Conservation (phyloP, 2,329 filamentous ascomycete species). For the Pyrenophora graminea region DNA sequence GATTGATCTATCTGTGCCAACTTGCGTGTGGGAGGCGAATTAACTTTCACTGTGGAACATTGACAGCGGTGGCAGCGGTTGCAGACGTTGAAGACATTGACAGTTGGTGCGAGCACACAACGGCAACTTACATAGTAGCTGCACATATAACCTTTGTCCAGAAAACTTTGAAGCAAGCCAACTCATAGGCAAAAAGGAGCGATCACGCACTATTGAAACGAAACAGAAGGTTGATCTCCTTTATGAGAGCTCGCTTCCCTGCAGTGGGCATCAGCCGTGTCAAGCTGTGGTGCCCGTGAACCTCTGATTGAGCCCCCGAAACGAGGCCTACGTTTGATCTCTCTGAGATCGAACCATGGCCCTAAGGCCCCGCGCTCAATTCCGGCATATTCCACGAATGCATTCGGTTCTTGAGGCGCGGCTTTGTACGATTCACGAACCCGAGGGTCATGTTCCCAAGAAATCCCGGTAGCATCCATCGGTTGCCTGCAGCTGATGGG, state of each 20-base stretch:
- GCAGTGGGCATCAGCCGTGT: too few relatives aligned
- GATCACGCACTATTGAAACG: too few relatives aligned
- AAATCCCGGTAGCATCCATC: slow-evolving; percentile 2
- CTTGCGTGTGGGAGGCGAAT: background rate
- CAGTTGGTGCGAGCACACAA: too few relatives aligned
- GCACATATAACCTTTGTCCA: too few relatives aligned
- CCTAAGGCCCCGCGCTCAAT: background rate
- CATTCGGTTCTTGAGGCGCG: background rate
- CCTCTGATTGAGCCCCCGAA: background rate
- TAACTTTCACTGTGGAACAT: slow-evolving; percentile 3
- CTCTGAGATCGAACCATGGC: background rate
- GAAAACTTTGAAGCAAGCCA: too few relatives aligned
- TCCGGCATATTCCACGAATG: background rate
- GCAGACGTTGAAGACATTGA: background rate
- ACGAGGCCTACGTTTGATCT: slow-evolving; percentile 2
- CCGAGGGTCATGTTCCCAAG: background rate
- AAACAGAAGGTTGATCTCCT: too few relatives aligned
- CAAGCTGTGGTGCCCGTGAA: background rate
- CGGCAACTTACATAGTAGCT: too few relatives aligned
- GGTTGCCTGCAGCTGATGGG: slow-evolving; percentile 24
- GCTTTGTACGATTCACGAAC: background rate
- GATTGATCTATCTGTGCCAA: background rate
- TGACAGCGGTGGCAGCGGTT: background rate
- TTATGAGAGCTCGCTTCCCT: too few relatives aligned
- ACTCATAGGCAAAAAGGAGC: too few relatives aligned